phyloP scores from a whole-genome alignment of 73 alveolate species.

The Blepharisma japonicum region DNA sequence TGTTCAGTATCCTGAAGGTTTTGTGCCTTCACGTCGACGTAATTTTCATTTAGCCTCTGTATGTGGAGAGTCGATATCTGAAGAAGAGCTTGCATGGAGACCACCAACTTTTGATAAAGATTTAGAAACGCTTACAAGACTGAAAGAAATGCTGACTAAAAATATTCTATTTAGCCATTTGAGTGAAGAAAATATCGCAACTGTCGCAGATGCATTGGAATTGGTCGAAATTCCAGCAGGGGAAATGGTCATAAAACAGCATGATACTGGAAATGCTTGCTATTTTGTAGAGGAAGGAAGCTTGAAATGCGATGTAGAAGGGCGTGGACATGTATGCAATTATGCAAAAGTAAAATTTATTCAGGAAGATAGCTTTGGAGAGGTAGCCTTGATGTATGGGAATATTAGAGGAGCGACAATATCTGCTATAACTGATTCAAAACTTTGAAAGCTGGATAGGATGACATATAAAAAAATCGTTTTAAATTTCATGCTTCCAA shows the following conservation, averaged over 20 bases:
- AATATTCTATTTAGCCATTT: slow-evolving; percentile 3
- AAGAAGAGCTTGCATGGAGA: too few relatives aligned
- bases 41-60: too few relatives aligned
- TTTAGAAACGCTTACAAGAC: background rate
- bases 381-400: slow-evolving; percentile 20
- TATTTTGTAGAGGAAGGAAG: slow-evolving; percentile 10
- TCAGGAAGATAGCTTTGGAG: slow-evolving; percentile 22
- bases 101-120: too few relatives aligned
- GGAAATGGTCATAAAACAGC: background rate
- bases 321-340: background rate
- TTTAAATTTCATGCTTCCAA: background rate
- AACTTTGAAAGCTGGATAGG: slow-evolving; percentile 6
- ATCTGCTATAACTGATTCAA: background rate
- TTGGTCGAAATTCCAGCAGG: background rate
- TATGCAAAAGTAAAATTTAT: background rate
- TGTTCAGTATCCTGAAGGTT: too few relatives aligned
- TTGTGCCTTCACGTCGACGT: too few relatives aligned
- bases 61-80: too few relatives aligned
- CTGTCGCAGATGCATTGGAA: slow-evolving; percentile 11
- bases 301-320: slow-evolving; percentile 4
- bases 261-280: slow-evolving; percentile 9
- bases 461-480: slow-evolving; percentile 9
- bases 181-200: background rate
- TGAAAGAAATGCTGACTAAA: background rate
- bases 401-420: slow-evolving; percentile 23